phyloP scores from a whole-genome alignment of 768 basidiomycete genomes.

The Amyloporia xantha region DNA sequence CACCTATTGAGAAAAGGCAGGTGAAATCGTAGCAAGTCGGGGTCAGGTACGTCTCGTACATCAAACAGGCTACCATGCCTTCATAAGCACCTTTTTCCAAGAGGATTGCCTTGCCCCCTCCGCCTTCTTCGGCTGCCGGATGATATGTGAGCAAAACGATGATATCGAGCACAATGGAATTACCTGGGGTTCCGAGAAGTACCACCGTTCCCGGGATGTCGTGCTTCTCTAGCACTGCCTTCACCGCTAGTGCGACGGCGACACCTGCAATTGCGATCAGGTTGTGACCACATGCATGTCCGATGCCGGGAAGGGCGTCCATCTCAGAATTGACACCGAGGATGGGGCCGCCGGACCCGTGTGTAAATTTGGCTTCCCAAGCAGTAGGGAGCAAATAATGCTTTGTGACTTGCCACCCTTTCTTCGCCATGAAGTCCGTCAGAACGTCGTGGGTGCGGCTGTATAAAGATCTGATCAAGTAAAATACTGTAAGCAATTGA shows the following conservation, averaged over 20 bases:
- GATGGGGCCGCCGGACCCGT: conserved; percentile 59
- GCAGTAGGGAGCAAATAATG: conserved; percentile 65
- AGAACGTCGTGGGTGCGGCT: conserved; percentile 70
- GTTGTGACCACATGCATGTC: conserved; percentile 80
- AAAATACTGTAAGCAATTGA: background rate
- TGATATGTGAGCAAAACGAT: background rate
- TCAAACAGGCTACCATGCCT: conserved; percentile 71
- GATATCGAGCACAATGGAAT: background rate
- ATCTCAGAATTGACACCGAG: conserved; percentile 79
- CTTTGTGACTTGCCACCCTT: conserved; percentile 55
- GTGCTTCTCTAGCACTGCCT: conserved; percentile 52
- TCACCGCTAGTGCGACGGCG: conserved; percentile 64
- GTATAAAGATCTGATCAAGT: background rate
- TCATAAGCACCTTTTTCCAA: conserved; percentile 67
- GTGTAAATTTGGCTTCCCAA: conserved; percentile 63
- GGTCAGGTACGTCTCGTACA: conserved; percentile 34
- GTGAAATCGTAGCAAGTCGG: background rate
- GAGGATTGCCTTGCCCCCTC: conserved; percentile 65
- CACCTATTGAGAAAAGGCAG: conserved; percentile 42
- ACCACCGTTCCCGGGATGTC: conserved; percentile 63
- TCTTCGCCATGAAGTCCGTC: conserved; percentile 55
- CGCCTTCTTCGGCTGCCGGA: conserved; percentile 66
- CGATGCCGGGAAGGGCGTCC: conserved; percentile 33
- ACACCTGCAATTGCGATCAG: conserved; percentile 74
- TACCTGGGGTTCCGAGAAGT: conserved; percentile 75